Evolutionary conservation across 169 alveolate genomes (phyloP).

Genomic region (Plasmodium gaboni): DNA sequence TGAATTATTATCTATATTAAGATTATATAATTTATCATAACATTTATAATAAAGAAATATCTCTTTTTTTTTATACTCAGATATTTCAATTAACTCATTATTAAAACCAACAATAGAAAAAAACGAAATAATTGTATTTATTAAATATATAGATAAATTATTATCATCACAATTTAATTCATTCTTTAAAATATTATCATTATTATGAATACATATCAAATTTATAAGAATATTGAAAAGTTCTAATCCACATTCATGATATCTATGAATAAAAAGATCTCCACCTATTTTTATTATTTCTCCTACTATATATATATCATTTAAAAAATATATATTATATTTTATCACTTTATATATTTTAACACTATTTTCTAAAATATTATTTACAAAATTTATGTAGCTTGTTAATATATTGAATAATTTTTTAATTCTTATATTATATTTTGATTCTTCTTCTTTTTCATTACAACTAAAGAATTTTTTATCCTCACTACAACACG

Average conservation of each 20-base stretch:
- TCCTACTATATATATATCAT: constrained; percentile 29
- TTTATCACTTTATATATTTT: constrained; percentile 3
- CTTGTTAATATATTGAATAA: constrained; percentile 15
- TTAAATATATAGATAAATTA: not conserved
- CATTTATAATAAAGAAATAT: not conserved
- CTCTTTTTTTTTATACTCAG: not conserved
- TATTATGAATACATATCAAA: constrained; percentile 44
- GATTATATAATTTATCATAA: not conserved
- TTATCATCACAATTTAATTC: not conserved
- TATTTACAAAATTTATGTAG: constrained; percentile 27
- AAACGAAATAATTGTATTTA: constrained; percentile 4
- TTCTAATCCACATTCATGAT: constrained; percentile 36
- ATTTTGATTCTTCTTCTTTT: not conserved
- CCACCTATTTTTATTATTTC: constrained; percentile 12
- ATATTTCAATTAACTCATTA: not conserved
- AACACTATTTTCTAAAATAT: constrained; percentile 17
- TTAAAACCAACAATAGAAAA: constrained; percentile 12
- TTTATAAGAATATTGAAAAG: constrained; percentile 24
- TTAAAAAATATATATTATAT: constrained; percentile 2
- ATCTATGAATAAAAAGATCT: constrained; percentile 1
- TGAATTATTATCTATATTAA: not conserved
- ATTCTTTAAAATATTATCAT: not conserved
- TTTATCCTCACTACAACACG: not conserved
- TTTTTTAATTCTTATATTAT: not conserved
- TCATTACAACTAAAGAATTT: not conserved